These are phyloP conservation scores for Oryza meyeriana DNA, from an alignment of 176 grass and related monocot genomes.

Conservation along the genomic window DNA sequence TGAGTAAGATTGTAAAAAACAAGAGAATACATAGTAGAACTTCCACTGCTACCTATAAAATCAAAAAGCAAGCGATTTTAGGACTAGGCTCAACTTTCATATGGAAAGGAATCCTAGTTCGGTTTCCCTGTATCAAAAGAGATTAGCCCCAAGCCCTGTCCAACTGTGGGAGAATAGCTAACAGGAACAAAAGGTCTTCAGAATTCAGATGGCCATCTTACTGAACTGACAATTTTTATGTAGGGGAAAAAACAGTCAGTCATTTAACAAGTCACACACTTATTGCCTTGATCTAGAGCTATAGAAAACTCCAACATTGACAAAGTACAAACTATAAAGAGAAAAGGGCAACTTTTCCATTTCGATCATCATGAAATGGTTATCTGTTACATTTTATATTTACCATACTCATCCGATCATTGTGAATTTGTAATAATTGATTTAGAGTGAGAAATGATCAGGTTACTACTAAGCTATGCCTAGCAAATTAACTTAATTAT, in stretches of 20 bases:
- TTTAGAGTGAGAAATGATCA: no score
- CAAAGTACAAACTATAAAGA: neutral
- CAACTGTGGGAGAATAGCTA: neutral
- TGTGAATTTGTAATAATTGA: no score
- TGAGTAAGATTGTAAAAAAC: neutral
- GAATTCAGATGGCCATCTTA: neutral
- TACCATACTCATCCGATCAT: no score
- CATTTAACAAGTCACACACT: neutral
- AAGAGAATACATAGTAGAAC: neutral
- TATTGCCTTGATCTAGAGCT: neutral
- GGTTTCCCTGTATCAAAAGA: neutral
- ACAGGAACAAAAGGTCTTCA: neutral
- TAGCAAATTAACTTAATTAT: neutral
- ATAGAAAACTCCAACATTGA: neutral
- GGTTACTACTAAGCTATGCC: neutral
- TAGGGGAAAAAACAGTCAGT: neutral
- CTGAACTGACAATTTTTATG: neutral
- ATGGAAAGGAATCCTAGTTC: neutral
- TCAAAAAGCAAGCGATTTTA: no score
- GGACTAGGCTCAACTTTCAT: neutral
- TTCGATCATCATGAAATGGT: neutral
- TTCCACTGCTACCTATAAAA: neutral
- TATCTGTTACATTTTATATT: neutral
- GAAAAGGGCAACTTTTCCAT: neutral
- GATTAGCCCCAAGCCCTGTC: neutral